Conservation (phyloP, 768 basidiomycete species). For the Royoungia palumana region DNA sequence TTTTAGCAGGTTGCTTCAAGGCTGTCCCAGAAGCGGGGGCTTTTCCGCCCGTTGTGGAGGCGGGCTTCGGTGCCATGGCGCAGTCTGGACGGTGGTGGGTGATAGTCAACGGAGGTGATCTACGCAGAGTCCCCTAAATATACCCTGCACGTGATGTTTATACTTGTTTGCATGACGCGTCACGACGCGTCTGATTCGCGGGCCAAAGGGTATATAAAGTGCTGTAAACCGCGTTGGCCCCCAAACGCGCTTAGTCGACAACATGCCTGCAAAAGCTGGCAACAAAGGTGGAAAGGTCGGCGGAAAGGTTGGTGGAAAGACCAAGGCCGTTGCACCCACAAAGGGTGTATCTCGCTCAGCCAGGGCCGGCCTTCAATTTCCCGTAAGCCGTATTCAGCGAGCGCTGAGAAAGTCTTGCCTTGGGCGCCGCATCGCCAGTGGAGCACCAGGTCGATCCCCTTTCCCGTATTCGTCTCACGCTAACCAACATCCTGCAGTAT, state of each 20-base stretch:
- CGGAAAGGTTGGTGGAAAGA: no score
- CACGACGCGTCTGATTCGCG: slow-evolving; percentile 37
- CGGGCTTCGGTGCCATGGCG: slow-evolving; percentile 56
- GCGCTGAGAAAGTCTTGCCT: slow-evolving; percentile 84
- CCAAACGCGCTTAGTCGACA: not conserved
- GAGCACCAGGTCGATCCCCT: slow-evolving; percentile 63
- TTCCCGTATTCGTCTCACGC: slow-evolving; percentile 9
- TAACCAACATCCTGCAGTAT: slow-evolving; percentile 47
- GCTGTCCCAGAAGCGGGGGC: slow-evolving; percentile 56
- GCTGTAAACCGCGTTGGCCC: slow-evolving; percentile 2
- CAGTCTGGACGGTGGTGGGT: not conserved
- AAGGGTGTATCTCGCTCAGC: slow-evolving; percentile 70
- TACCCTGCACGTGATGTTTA: slow-evolving; percentile 30
- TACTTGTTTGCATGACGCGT: slow-evolving; percentile 34
- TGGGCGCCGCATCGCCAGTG: slow-evolving; percentile 82
- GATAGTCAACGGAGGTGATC: no score
- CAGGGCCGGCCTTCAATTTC: slow-evolving; percentile 79
- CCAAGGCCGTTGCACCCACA: slow-evolving; percentile 36
- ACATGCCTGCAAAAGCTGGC: slow-evolving; percentile 31
- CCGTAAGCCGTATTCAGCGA: slow-evolving; percentile 90
- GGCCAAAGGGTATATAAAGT: slow-evolving; percentile 25
- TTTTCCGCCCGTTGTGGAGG: slow-evolving; percentile 68
- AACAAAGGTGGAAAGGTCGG: slow-evolving; percentile 37
- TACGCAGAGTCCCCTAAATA: slow-evolving; percentile 35
- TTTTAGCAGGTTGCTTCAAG: slow-evolving; percentile 63